A percentile compares a stretch with the other conserved stretches of the same genome.
phyloP scores from a whole-genome alignment of 1,284 basidiomycete species.

The Austroboletus niveus region DNA sequence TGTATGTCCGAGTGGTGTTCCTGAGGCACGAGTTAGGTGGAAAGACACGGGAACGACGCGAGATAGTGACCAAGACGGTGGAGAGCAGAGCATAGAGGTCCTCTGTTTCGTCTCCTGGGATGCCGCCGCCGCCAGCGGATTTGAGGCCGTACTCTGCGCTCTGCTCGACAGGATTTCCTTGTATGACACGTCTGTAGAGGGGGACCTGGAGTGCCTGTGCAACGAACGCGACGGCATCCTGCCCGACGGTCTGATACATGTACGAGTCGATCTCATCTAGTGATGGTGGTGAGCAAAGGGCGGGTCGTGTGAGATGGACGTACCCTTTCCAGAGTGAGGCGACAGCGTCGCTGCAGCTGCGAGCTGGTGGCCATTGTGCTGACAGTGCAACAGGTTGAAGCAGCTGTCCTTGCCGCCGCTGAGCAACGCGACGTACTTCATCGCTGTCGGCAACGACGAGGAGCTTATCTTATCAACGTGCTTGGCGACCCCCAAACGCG shows the following conservation, averaged over 20 bases:
- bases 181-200: constrained; percentile 79
- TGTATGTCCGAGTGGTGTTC: constrained; percentile 77
- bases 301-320: constrained; percentile 12
- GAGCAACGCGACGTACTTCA: constrained; percentile 95
- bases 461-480: constrained; percentile 15
- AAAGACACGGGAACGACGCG: background rate
- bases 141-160: constrained; percentile 83
- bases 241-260: constrained; percentile 98
- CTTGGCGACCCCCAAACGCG: constrained; percentile 17
- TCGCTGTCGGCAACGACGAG: constrained; percentile 30
- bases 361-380: constrained; percentile 84
- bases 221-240: constrained; percentile 88
- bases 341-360: constrained; percentile 88
- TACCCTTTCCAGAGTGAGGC: constrained; percentile 84
- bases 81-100: constrained; percentile 82
- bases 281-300: constrained; percentile 16
- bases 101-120: constrained; percentile 91
- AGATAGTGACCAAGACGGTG: constrained; percentile 68
- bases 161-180: constrained; percentile 79
- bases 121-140: constrained; percentile 47
- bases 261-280: constrained; percentile 98
- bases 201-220: constrained; percentile 86
- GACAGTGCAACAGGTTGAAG: constrained; percentile 92
- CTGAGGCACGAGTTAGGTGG: constrained; percentile 39
- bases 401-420: constrained; percentile 99